Conservation (phyloP, 202 grass and related monocot genomes). For the Saccharum hybrid region DNA sequence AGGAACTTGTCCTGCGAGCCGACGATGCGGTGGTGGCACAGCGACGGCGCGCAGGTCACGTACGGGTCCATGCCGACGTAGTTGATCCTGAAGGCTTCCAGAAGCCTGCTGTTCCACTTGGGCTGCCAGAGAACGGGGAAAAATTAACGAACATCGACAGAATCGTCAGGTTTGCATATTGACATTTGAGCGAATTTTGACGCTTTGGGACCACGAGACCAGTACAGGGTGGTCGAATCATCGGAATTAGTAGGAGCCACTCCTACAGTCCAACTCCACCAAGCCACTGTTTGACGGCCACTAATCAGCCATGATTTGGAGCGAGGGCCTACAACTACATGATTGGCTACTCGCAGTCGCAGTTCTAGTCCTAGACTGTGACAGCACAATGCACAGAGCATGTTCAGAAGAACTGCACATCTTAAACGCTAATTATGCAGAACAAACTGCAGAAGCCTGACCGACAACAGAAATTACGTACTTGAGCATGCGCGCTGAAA, state of each 20-base stretch:
- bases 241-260: neutral
- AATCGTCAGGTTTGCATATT: conserved; percentile 3
- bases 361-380: neutral
- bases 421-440: neutral
- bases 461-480: conserved; percentile 15
- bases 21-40: conserved; percentile 74
- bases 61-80: conserved; percentile 71
- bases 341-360: neutral
- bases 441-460: neutral
- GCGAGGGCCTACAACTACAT: neutral
- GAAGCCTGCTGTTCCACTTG: conserved; percentile 72
- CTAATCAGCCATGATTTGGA: conserved; percentile 24
- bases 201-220: neutral
- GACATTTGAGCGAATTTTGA: neutral
- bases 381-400: neutral
- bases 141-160: neutral
- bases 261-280: neutral
- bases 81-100: conserved; percentile 65
- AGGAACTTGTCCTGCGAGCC: conserved; percentile 70
- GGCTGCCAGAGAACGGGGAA: conserved; percentile 43
- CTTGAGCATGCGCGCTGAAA: neutral
- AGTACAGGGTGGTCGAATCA: neutral
- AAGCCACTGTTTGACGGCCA: conserved; percentile 19
- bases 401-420: conserved; percentile 6
- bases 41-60: conserved; percentile 67